A percentile compares a stretch with the other conserved stretches of the same genome.
phyloP scores from a whole-genome alignment of 2,329 filamentous ascomycete genomes.

The Pyrenophora graminea region DNA sequence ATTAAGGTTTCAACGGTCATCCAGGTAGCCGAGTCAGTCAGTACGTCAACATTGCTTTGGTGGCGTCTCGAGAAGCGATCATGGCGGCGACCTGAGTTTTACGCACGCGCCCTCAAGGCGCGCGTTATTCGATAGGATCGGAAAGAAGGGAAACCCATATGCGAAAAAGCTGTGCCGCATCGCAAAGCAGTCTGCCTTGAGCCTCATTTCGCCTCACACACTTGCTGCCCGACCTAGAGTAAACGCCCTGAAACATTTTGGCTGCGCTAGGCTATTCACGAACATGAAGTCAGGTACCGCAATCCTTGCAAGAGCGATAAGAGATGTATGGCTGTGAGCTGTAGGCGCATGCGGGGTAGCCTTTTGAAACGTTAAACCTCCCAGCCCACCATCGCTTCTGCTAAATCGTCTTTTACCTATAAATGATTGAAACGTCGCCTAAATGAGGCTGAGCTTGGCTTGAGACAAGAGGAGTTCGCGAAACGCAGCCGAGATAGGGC shows the following conservation, averaged over 20 bases:
- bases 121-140: conserved; percentile 26
- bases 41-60: conserved; percentile 1
- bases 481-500: conserved; percentile 2
- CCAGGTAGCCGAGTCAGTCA: conserved; percentile 22
- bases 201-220: conserved; percentile 9
- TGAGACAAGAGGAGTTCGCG: conserved; percentile 10
- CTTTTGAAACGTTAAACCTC: conserved; percentile 11
- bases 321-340: conserved; percentile 6
- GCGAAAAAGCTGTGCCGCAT: conserved; percentile 17
- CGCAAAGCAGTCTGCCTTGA: conserved; percentile 21
- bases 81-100: conserved; percentile 13
- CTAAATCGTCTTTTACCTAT: conserved; percentile 7
- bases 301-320: conserved; percentile 15
- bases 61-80: conserved; percentile 9
- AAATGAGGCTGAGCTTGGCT: conserved; percentile 4
- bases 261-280: conserved; percentile 20
- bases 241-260: conserved; percentile 16
- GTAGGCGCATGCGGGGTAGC: conserved; percentile 27
- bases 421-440: conserved; percentile 3
- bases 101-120: conserved; percentile 28
- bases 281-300: conserved; percentile 14
- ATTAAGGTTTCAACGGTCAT: conserved; percentile 28
- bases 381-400: conserved; percentile 19
- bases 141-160: conserved; percentile 9
- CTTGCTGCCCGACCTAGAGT: conserved; percentile 16